These are phyloP conservation scores for Anacardium occidentale DNA, from an alignment of 345 rosid species.

Conservation along the genomic window DNA sequence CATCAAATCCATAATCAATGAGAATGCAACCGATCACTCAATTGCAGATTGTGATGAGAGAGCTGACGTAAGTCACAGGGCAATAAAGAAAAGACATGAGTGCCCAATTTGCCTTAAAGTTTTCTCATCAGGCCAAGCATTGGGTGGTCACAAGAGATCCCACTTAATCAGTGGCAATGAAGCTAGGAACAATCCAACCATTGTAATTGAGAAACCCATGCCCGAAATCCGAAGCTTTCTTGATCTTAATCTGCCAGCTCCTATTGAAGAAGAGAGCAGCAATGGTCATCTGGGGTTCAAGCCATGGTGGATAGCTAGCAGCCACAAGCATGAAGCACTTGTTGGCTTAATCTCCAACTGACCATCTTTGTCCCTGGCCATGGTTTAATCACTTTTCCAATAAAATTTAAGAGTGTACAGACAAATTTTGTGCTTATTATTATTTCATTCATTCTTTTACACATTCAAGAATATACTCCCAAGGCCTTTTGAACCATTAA, in stretches of 20 bases:
- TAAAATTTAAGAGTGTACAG: slow-evolving; percentile 35
- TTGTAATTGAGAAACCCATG: slow-evolving; percentile 19
- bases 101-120: slow-evolving; percentile 68
- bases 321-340: slow-evolving; percentile 40
- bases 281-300: slow-evolving; percentile 39
- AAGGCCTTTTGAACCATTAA: not conserved
- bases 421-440: slow-evolving; percentile 11
- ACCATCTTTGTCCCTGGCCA: slow-evolving; percentile 9
- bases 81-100: slow-evolving; percentile 40
- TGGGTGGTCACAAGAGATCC: slow-evolving; percentile 87
- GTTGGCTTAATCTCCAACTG: slow-evolving; percentile 43
- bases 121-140: slow-evolving; percentile 77
- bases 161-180: slow-evolving; percentile 35
- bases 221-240: slow-evolving; percentile 36
- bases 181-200: slow-evolving; percentile 19
- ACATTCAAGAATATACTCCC: slow-evolving; percentile 26
- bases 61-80: slow-evolving; percentile 21
- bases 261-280: slow-evolving; percentile 46
- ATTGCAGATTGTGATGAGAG: slow-evolving; percentile 18
- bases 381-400: not conserved
- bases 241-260: slow-evolving; percentile 61
- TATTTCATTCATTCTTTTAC: slow-evolving; percentile 49
- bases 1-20: slow-evolving; percentile 18
- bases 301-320: slow-evolving; percentile 57
- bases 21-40: slow-evolving; percentile 9